These are phyloP conservation scores for Massarina eburnea DNA, from an alignment of 2,329 filamentous ascomycete genomes.

Conservation along the genomic window DNA sequence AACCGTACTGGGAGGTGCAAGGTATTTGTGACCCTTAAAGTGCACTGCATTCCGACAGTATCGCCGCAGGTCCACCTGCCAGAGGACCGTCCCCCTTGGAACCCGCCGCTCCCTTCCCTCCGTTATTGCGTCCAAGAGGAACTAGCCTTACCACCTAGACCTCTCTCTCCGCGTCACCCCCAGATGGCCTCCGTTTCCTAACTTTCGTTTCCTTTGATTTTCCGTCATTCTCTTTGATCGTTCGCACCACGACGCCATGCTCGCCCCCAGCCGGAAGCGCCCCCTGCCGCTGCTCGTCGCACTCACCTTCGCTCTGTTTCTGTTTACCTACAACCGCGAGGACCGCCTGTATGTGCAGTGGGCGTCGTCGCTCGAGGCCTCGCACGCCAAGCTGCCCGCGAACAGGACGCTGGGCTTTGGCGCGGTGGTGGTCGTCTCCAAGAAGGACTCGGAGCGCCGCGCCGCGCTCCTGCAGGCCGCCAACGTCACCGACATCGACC, in stretches of 20 bases:
- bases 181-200: constrained; percentile 3
- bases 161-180: not conserved
- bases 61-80: not conserved
- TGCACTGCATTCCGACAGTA: not conserved
- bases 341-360: constrained; percentile 34
- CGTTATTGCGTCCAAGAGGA: not conserved
- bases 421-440: constrained; percentile 46
- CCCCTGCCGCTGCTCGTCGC: constrained; percentile 32
- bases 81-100: not conserved
- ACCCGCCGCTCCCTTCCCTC: not conserved
- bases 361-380: constrained; percentile 26
- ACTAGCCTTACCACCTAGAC: not conserved
- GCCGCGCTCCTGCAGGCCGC: constrained; percentile 44
- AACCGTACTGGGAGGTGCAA: not conserved
- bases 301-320: constrained; percentile 26
- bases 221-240: constrained; percentile 2
- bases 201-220: constrained; percentile 5
- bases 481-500: constrained; percentile 46
- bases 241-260: constrained; percentile 22
- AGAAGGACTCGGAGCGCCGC: constrained; percentile 42
- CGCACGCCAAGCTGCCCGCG: constrained; percentile 28
- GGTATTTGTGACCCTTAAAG: constrained; percentile 5
- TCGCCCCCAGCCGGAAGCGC: constrained; percentile 35
- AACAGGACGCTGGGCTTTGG: constrained; percentile 46
- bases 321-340: constrained; percentile 32